Evolutionary conservation across 495 filamentous ascomycete species (phyloP).

Genomic region (Talaromyces trachyspermus): DNA sequence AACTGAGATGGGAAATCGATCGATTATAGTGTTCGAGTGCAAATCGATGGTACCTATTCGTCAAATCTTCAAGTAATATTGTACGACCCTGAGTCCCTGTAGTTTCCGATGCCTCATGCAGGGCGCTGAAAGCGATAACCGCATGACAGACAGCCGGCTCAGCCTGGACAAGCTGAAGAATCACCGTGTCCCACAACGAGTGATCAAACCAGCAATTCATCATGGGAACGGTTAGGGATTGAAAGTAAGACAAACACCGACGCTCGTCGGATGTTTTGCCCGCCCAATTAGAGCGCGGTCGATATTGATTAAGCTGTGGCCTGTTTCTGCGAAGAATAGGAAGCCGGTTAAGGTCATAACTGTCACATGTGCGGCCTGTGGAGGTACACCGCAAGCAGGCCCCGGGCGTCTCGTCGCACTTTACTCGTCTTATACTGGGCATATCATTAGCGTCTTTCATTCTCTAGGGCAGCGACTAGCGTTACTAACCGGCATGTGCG

Average conservation of each 20-base stretch:
- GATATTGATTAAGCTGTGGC: neutral
- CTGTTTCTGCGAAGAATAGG: neutral
- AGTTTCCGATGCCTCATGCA: slow-evolving; percentile 23
- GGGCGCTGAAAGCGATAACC: slow-evolving; percentile 38
- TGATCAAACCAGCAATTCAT: slow-evolving; percentile 37
- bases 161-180: slow-evolving; percentile 32
- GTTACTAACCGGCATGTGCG: slow-evolving; percentile 12
- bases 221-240: slow-evolving; percentile 26
- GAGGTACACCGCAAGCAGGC: slow-evolving; percentile 11
- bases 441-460: neutral
- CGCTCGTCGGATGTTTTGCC: slow-evolving; percentile 10
- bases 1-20: slow-evolving; percentile 9
- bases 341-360: slow-evolving; percentile 15
- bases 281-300: neutral
- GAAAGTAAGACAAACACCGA: slow-evolving; percentile 30
- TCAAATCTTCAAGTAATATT: slow-evolving; percentile 10
- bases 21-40: slow-evolving; percentile 13
- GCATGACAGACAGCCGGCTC: slow-evolving; percentile 49
- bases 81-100: neutral
- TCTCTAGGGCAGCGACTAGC: neutral
- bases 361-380: slow-evolving; percentile 15
- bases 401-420: slow-evolving; percentile 17
- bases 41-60: slow-evolving; percentile 11
- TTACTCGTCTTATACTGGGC: slow-evolving; percentile 13
- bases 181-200: slow-evolving; percentile 38